Evolutionary conservation across 2,329 filamentous ascomycete genomes (phyloP), one percentile per base, ranked within the genome.

Genomic region (Magnaporthales sp.): DNA sequence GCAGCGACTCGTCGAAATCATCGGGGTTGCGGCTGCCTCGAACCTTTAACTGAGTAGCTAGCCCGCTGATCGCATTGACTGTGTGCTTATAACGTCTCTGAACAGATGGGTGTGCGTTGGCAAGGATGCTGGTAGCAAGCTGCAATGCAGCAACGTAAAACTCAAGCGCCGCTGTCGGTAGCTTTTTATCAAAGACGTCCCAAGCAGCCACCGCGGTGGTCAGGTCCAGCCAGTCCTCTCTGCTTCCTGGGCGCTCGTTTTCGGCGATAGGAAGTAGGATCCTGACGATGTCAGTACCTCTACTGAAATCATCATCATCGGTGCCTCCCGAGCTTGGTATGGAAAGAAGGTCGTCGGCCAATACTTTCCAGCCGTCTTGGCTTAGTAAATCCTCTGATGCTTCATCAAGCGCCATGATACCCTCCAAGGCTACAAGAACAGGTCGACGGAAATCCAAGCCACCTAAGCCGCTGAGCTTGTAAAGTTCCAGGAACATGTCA

Each of bases 401-500:
- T 24, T 81, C 77, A 3, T 81, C 76, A 1, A 81, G 78, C 5
- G 77, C 77, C n/a, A 83, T 75, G 7, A 89, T 76, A 0, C 84
- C 87, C 71, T 89, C 85, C 0, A 89, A 75, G 0, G 85, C 86
- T 6, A 86, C 83, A 3, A 90, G 77, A 1, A 88, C 77, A 0
- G 87, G 80, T 2, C 81, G 81, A 5, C 85, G 80, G 67, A 88
- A 85, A 69, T 89, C 86, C 1, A 85, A 75, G 51, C 71, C 74
- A 4, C 70, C 67, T 22, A 66, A 32, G 27, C 66, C 27, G 29
- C 70, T 65, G 29, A 38, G 27, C 1, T 78, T 78, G 73, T 90
- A 91, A 0, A 91, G 77, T 13, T 88, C 86, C 65, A 89, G 73
- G 32, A 90, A 79, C 79, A 91, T 83, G 70, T 91, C 89, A 68